Base-by-base conservation (phyloP, 225 moss, liverwort and hornwort genomes). In the Anthoceros angustus region DNA sequence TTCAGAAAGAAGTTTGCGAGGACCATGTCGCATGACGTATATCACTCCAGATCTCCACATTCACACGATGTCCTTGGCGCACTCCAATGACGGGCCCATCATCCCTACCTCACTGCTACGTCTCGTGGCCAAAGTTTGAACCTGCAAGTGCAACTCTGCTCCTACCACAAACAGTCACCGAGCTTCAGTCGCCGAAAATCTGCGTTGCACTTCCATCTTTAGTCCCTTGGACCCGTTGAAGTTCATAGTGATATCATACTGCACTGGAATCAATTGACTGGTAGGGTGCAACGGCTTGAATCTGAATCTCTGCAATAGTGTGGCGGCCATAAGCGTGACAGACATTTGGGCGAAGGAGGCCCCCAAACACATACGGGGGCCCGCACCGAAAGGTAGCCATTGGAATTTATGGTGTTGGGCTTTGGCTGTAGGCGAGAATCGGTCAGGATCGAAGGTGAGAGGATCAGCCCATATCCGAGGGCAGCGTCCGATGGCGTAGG, bases 361-460 rank as follows among this genome's bases (percentile, higher is more conserved):
- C n/a, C 55, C 55, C 55, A 55, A 20, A 20, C 55, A 55, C 55
- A 55, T 55, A 7, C 14, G 12, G 0, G 55, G 55, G 23, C 55
- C 55, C n/a, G 55, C 55, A 1, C 55, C 8, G 14, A 55, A 55
- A 23, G 55, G 55, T 6, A 55, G 55, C 16, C 12, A 55, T 23
- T 55, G 55, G 55, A 55, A 55, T 20, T 55, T 55, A 23, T 55
- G 55, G 55, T 55, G 55, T 20, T 55, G 55, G 7, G 55, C 55
- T 55, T 12, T 55, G 55, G 55, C 18, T 23, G 18, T 23, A 18
- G 55, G 55, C n/a, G 55, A 55, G 55, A 55, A 55, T 18, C 55
- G 55, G 14, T 55, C 55, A 20, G 55, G 55, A 20, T 55, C 10
- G 14, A 55, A 55, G n/a, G n/a, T 15, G 5, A 55, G 55, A 15